phyloP scores from a whole-genome alignment of 2,329 filamentous ascomycete species.

The Emmonsiellopsis sp. region DNA sequence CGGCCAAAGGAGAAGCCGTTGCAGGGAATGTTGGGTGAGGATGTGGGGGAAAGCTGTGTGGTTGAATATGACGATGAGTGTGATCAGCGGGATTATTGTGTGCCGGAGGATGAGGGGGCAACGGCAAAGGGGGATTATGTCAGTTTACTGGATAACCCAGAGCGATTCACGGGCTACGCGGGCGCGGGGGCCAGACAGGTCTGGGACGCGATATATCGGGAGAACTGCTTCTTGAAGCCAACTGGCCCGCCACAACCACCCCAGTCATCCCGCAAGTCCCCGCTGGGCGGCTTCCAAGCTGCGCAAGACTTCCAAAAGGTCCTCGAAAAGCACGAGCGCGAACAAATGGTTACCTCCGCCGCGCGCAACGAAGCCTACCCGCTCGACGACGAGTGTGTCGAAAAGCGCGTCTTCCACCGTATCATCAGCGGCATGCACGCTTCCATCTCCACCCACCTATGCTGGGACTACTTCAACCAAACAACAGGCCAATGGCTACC shows the following conservation, averaged over 20 bases:
- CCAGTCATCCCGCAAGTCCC: slow-evolving; percentile 13
- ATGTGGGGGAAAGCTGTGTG: slow-evolving; percentile 90
- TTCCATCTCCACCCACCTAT: slow-evolving; percentile 91
- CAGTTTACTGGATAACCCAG: slow-evolving; percentile 83
- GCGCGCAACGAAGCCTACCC: slow-evolving; percentile 51
- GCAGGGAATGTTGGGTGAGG: slow-evolving; percentile 71
- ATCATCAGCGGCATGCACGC: slow-evolving; percentile 97
- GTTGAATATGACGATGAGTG: slow-evolving; percentile 97
- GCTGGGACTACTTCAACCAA: slow-evolving; percentile 93
- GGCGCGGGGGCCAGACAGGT: slow-evolving; percentile 79
- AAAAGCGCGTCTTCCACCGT: slow-evolving; percentile 97
- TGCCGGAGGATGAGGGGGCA: slow-evolving; percentile 86
- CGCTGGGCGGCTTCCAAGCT: slow-evolving; percentile 43
- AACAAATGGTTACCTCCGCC: slow-evolving; percentile 41
- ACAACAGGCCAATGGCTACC: slow-evolving; percentile 88
- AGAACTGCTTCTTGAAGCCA: slow-evolving; percentile 77
- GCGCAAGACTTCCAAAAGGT: slow-evolving; percentile 54
- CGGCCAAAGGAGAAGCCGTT: slow-evolving; percentile 62
- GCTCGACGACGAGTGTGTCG: slow-evolving; percentile 82
- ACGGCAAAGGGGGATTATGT: slow-evolving; percentile 91
- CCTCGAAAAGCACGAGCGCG: slow-evolving; percentile 39
- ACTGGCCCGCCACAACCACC: slow-evolving; percentile 18
- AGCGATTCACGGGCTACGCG: slow-evolving; percentile 89
- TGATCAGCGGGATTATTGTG: slow-evolving; percentile 92
- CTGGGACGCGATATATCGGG: slow-evolving; percentile 93